These are phyloP conservation scores for Fusarium tuaranense DNA, from an alignment of 2,329 filamentous ascomycete genomes.

Conservation along the genomic window DNA sequence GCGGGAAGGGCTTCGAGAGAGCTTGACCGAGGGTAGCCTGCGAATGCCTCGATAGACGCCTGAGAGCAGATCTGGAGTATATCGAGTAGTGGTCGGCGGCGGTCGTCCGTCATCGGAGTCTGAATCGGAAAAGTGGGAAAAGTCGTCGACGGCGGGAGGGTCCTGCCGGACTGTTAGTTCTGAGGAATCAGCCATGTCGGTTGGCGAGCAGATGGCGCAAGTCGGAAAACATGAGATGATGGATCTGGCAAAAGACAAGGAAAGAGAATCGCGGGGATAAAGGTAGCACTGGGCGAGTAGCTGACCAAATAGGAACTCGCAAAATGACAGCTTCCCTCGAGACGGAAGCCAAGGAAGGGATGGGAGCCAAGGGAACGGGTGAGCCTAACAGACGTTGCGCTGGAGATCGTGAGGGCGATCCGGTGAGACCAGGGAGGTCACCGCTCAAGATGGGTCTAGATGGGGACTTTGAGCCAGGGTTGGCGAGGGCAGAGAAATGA, in stretches of 20 bases:
- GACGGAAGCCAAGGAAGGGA: conserved; percentile 3
- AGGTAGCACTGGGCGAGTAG: conserved; percentile 23
- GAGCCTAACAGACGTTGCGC: conserved; percentile 34
- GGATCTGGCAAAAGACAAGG: conserved; percentile 12
- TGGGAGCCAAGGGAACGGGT: conserved; percentile 28
- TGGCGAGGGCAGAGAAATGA: conserved; percentile 17
- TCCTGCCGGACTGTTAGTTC: conserved; percentile 50
- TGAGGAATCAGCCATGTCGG: conserved; percentile 44
- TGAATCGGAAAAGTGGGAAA: conserved; percentile 58
- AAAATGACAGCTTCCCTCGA: not conserved
- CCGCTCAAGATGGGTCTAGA: conserved; percentile 42
- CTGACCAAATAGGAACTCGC: conserved; percentile 32
- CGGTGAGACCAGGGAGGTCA: conserved; percentile 41
- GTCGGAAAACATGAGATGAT: conserved; percentile 28
- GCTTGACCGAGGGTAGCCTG: conserved; percentile 58
- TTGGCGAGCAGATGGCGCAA: conserved; percentile 18
- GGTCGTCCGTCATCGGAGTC: conserved; percentile 54
- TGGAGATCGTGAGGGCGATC: conserved; percentile 45
- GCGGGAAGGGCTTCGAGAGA: conserved; percentile 59
- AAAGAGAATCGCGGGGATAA: conserved; percentile 10
- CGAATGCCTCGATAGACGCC: conserved; percentile 65
- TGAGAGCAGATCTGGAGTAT: conserved; percentile 61
- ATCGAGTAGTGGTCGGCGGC: conserved; percentile 43
- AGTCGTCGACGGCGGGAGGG: conserved; percentile 42
- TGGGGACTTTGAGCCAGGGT: conserved; percentile 32